Evolutionary conservation across 2,329 filamentous ascomycete genomes (phyloP), one percentile per base, ranked within the genome.

Genomic region (Aspergillus neotritici): DNA sequence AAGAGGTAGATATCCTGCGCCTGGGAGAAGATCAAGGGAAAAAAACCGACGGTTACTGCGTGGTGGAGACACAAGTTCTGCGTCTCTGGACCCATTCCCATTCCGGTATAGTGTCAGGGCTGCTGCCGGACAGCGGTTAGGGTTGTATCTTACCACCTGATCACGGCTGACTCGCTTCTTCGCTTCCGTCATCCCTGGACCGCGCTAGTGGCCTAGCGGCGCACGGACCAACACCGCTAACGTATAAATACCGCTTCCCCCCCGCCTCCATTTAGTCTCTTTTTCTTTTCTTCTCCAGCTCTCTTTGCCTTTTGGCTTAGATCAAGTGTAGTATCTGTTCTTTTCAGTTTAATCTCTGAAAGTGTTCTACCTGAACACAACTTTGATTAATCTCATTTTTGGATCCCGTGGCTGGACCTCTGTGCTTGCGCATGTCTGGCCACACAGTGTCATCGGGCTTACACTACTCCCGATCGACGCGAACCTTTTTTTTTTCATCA

Each of bases 261-360:
- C 51, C 56, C 48, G 9, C 38, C 28, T 2, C 32, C 36, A 49
- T 68, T 66, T 59, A 25, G 37, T 50, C 54, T 54, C 63, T 68
- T 64, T 63, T 66, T 64, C 61, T 63, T 69, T 66, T 67, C 55
- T 67, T 69, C 56, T 69, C 58, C 60, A 73, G 70, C 70, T 73
- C 70, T 71, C 67, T 69, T 70, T 71, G 68, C 73, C 71, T 72
- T 76, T 75, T 69, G 70, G 80, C 80, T 86, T 86, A 87, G 84
- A 88, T 88, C 84, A 88, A 87, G 83, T 88, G 83, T 87, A 88
- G 84, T 88, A 88, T 87, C 84, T 87, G 84, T 89, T 90, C 85
- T 89, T 88, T 86, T 87, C 83, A 90, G 86, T 88, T 89, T 90
- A 89, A 89, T 88, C 83, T 85, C 85, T 90, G 84, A 84, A 86